Evolutionary conservation across 441 rosid genomes (phyloP), one percentile per base, ranked within the genome.

Genomic region (Populus hybrid): DNA sequence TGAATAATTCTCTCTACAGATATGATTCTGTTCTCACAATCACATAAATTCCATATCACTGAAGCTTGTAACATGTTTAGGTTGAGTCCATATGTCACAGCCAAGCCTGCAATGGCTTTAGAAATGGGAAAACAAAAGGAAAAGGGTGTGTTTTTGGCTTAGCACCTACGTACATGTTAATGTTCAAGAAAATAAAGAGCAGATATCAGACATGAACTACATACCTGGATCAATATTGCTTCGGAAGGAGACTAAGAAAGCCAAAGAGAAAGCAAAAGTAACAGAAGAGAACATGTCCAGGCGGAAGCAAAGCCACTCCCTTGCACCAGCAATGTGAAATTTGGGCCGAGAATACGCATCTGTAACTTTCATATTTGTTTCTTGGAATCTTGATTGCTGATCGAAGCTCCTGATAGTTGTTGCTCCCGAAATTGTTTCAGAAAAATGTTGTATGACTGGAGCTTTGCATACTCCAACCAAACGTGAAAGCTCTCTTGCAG

Each of bases 1-100:
- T 95, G 99, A 79, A 91, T 88, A 42, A 95, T 88, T 80, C 99
- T 91, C 83, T 95, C 98, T 3, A 95, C 94, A 6, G 97, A 91
- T 84, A 94, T 92, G 80, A 95, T 94, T 79, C 85, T 83, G 82
- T 94, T 91, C 86, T 95, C 99, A 68, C 88, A 68, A 78, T 69
- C 73, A 81, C 98, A 92, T 32, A 91, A 82, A 65, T 78, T 85
- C 97, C 91, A 86, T 73, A 92, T 89, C 9, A 92, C 75, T 86
- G 80, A 76, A 76, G 92, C 87, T 91, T 90, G 97, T 53, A 90
- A 34, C 77, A 71, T 86, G 81, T 95, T 92, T 67, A 95, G 88
- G 81, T 79, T 91, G 63, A 94, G 93, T 63, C 97, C 98, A 57
- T 95, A 95, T 5, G 95, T 89, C 73, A 91, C 98, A 3, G 95